Evolutionary conservation across 2,329 filamentous ascomycete species (phyloP), one percentile per base, ranked within the genome.

Genomic region (Simplicillium aogashimaense): DNA sequence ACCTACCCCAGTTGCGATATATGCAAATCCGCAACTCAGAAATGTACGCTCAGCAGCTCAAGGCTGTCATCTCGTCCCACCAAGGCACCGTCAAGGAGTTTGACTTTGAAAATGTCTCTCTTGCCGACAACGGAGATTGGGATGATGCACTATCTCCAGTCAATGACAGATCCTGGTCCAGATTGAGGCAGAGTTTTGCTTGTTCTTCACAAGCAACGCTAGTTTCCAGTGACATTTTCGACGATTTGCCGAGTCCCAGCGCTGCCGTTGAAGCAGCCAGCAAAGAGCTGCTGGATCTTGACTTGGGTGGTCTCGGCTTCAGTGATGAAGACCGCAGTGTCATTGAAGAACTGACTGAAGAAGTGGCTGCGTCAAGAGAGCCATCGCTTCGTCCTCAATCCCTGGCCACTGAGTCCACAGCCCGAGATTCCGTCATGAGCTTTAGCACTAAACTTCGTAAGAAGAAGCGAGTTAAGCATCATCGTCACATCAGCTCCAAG

Each of bases 91-190:
- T 94, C 35, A 71, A 74, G 47, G 83, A 90, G 53, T 86, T 90
- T 53, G 81, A 87, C 56, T 87, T 94, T 57, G 80, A 88, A 54
- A 80, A 85, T 46, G 79, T 89, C 14, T 68, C 74, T 25, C 71
- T 94, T 34, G 70, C 78, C 38, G 72, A 75, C 44, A 67, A 67
- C 29, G 86, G 83, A 20, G 81, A 70, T 42, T 94, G 86, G 86
- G 83, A 92, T 43, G 81, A 88, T 25, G 86, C 86, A 0, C 72
- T 94, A n/a, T 76, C 78, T 31, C 83, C 84, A 2, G 64, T 94
- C 42, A 61, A 52, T 46, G 64, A 55, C 51, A 67, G 57, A 46
- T 63, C 49, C n/a, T 64, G 60, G 60, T 58, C 55, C 18, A 52
- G 53, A 35, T 58, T 52, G 44, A 58, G 52, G 36, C 30, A 51